Evolutionary conservation across 1,284 basidiomycete species (phyloP), one percentile per base, ranked within the genome.

Genomic region (Trametes polyzona): DNA sequence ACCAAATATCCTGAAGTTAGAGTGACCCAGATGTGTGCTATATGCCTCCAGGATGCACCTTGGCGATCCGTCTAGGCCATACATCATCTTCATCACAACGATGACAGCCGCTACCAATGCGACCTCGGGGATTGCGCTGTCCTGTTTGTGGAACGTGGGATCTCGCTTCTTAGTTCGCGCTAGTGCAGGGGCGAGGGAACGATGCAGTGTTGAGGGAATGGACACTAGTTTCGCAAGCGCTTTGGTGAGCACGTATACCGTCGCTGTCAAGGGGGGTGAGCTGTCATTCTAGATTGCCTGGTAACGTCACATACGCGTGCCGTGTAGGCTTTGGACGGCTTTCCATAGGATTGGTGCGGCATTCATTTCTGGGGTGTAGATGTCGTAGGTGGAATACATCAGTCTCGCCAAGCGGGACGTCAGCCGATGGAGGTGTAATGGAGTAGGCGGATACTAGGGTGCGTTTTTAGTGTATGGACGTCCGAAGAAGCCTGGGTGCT

Each of bases 301-400:
- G n/a, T n/a, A n/a, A n/a, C n/a, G n/a, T n/a, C n/a, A 82, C 92
- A 62, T 74, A 93, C 95, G 89, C 40, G 86, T 88, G 29, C 93
- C 89, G 43, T 87, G 83, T 57, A 96, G 76, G 12, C 76, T 76
- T 49, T 84, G 80, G 7, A 89, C 80, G 1, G 88, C 78, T n/a
- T 90, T 81, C 92, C 93, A 96, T 26, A 95, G 78, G 21, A 96
- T 74, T 0, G 91, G 91, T 6, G 86, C 84, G 3, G 83, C 81
- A 67, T 97, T 97, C 61, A 84, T 75, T 68, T 93, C 89, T 0
- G 94, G 94, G 7, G 89, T 85, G 41, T 73, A 71, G n/a, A 96
- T 73, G 8, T 80, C 82, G 69, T 84, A 89, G 1, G 69, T 67
- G 11, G 71, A 67, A 46, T 84, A 75, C 58, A 90, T 68, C 52